These are phyloP conservation scores for Prunus armeniaca DNA, from an alignment of 306 rosid genomes.

Conservation along the genomic window DNA sequence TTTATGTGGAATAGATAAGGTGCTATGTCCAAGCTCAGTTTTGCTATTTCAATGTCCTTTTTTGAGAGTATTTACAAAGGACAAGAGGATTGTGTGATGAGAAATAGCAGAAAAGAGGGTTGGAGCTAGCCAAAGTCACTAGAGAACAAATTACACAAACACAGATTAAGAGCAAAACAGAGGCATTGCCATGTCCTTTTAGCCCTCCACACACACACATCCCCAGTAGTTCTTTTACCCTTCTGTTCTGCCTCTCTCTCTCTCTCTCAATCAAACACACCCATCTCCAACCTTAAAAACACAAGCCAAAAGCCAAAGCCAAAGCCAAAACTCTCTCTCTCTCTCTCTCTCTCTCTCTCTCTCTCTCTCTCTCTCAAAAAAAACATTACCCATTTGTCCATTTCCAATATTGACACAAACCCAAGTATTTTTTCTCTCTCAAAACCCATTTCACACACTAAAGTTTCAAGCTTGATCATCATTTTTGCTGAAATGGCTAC, in stretches of 20 bases:
- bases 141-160: constrained; percentile 16
- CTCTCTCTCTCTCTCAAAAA: constrained; percentile 3
- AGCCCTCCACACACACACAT: constrained; percentile 40
- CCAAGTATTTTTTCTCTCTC: constrained; percentile 11
- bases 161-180: neutral
- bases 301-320: neutral
- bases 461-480: neutral
- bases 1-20: neutral
- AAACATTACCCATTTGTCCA: neutral
- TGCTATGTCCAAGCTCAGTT: neutral
- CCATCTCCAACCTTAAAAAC: neutral
- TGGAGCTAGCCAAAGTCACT: constrained; percentile 3
- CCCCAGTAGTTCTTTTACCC: constrained; percentile 24
- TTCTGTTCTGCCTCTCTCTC: neutral
- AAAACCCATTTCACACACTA: neutral
- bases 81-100: neutral
- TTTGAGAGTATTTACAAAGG: neutral
- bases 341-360: constrained; percentile 7
- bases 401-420: neutral
- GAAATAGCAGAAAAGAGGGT: neutral
- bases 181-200: constrained; percentile 35
- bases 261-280: constrained; percentile 20
- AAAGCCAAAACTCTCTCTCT: neutral
- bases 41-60: neutral
- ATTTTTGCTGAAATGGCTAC: constrained; percentile 30